Conservation (phyloP, 192 early-diverging fungal species). For the Coemansia sp. region DNA sequence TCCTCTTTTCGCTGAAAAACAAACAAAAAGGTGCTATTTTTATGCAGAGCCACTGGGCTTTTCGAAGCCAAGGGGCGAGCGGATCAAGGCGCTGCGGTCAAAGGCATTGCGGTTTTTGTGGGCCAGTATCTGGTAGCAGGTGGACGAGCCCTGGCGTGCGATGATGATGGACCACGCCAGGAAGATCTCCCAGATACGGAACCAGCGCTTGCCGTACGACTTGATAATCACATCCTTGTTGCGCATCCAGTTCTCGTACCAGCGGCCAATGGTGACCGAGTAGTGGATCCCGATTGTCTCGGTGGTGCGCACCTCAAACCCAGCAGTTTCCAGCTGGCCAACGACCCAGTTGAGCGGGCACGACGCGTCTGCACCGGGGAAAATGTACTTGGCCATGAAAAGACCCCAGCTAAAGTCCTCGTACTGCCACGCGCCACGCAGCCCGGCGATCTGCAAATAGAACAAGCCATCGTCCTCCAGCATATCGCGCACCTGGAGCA, state of each 20-base stretch:
- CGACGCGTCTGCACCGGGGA: conserved; percentile 98
- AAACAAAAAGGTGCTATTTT: conserved; percentile 4
- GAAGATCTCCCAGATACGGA: conserved; percentile 98
- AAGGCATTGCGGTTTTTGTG: conserved; percentile 98
- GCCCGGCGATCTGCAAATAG: conserved; percentile 97
- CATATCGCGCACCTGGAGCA: conserved; percentile 90
- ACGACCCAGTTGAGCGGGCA: conserved; percentile 94
- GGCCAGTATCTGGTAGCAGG: conserved; percentile 92
- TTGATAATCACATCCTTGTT: conserved; percentile 83
- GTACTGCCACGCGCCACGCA: conserved; percentile 79
- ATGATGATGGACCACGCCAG: conserved; percentile 95
- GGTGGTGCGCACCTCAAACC: conserved; percentile 86
- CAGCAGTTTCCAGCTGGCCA: conserved; percentile 88
- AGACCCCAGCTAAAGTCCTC: conserved; percentile 88
- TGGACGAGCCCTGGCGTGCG: conserved; percentile 94
- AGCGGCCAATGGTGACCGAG: conserved; percentile 90
- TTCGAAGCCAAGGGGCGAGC: conserved; percentile 31
- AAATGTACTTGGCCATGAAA: conserved; percentile 99
- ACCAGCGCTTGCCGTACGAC: conserved; percentile 89
- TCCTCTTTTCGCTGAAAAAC: no score
- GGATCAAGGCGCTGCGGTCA: conserved; percentile 74
- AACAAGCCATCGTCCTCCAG: conserved; percentile 97
- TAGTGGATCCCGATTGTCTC: conserved; percentile 98
- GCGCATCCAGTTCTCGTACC: conserved; percentile 98
- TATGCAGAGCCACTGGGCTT: conserved; percentile 27